A percentile compares a stretch with the other conserved stretches of the same genome.
phyloP scores from a whole-genome alignment of 2,329 filamentous ascomycete genomes.

The Reticulascus tulasneorum region DNA sequence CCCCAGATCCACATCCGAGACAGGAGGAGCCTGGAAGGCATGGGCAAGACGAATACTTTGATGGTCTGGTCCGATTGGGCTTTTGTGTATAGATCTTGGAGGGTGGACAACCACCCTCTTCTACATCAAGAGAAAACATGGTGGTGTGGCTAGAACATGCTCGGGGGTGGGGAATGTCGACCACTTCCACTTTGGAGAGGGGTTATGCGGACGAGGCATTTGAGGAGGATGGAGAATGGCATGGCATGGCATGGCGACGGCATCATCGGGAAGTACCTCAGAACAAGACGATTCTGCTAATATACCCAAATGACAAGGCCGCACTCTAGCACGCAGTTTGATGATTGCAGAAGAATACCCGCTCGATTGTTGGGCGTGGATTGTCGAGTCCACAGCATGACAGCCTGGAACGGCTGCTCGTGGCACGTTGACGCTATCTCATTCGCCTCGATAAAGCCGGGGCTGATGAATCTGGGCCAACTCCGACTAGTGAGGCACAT shows the following conservation, averaged over 20 bases:
- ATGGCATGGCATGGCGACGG: conserved; percentile 1
- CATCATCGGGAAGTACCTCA: too few species aligned
- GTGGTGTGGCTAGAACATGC: conserved; percentile 2
- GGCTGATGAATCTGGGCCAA: too few species aligned
- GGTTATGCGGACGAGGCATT: background rate
- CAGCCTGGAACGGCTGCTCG: conserved; percentile 27
- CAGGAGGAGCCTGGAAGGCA: conserved; percentile 1
- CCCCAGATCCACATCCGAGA: too few species aligned
- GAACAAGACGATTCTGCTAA: too few species aligned
- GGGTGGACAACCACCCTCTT: conserved; percentile 39
- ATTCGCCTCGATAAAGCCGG: conserved; percentile 27
- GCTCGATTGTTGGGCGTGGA: too few species aligned
- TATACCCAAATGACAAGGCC: too few species aligned
- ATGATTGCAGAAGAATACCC: too few species aligned
- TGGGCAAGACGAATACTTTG: conserved; percentile 1
- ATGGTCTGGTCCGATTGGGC: conserved; percentile 16
- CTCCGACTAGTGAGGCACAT: too few species aligned
- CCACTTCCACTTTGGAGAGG: too few species aligned
- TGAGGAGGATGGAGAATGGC: background rate
- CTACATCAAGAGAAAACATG: conserved; percentile 33
- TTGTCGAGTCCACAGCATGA: too few species aligned
- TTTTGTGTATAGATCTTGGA: conserved; percentile 41
- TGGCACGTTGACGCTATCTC: conserved; percentile 31
- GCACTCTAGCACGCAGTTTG: too few species aligned
- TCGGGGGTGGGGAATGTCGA: too few species aligned